Conservation (phyloP, 371 early-diverging fungal species). For the Mycotypha africana region DNA sequence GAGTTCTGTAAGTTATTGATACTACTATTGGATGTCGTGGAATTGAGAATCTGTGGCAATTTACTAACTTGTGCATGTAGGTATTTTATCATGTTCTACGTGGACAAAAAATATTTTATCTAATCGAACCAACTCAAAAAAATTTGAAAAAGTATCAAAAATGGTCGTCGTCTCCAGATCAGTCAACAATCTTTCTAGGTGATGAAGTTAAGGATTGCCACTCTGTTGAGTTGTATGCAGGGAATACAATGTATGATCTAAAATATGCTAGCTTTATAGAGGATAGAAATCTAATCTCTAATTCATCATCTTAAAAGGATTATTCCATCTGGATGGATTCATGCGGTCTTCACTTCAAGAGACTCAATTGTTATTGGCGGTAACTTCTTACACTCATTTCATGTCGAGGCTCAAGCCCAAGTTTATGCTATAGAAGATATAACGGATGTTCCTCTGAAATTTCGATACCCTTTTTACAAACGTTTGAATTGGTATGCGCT, state of each 20-base stretch:
- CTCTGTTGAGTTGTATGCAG: constrained; percentile 62
- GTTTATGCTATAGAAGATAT: constrained; percentile 71
- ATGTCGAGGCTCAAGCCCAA: constrained; percentile 63
- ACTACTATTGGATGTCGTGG: no score
- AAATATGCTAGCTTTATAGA: neutral
- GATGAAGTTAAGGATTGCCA: constrained; percentile 72
- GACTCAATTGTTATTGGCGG: constrained; percentile 92
- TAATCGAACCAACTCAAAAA: constrained; percentile 76
- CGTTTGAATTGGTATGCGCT: constrained; percentile 77
- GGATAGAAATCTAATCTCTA: neutral
- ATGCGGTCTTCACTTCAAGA: constrained; percentile 84
- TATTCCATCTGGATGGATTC: constrained; percentile 95
- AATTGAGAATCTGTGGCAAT: no score
- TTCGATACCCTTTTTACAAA: constrained; percentile 82
- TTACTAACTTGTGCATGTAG: constrained; percentile 19
- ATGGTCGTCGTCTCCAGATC: constrained; percentile 84
- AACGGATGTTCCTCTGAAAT: constrained; percentile 73
- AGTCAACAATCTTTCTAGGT: constrained; percentile 70
- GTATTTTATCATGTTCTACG: constrained; percentile 80
- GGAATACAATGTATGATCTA: constrained; percentile 79
- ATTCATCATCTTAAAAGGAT: constrained; percentile 57
- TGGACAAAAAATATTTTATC: constrained; percentile 84
- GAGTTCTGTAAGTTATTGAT: constrained; percentile 72
- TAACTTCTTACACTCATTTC: constrained; percentile 80
- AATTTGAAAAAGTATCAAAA: constrained; percentile 83